Evolutionary conservation across 345 rosid genomes (phyloP).

Genomic region (Dovyalis caffra): DNA sequence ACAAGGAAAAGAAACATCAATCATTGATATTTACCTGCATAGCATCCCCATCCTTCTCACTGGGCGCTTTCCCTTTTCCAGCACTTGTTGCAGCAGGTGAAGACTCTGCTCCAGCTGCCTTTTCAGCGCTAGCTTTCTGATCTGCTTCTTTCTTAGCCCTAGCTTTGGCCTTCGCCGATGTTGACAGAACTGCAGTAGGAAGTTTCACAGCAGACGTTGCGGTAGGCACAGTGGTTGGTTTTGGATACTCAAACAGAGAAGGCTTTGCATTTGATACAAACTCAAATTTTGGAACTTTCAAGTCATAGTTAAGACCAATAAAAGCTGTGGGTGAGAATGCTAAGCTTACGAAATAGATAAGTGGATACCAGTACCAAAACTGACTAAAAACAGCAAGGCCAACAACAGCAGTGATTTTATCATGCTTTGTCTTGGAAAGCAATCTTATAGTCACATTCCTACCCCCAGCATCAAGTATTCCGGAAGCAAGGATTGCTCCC

Average conservation of each 20-base stretch:
- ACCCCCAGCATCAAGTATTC: constrained; percentile 99
- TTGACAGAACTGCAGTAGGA: constrained; percentile 95
- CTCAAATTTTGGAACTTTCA: constrained; percentile 92
- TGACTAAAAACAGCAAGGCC: constrained; percentile 99
- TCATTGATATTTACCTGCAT: constrained; percentile 63
- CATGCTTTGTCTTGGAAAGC: constrained; percentile 95
- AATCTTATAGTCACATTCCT: constrained; percentile 92
- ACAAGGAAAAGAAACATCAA: neutral
- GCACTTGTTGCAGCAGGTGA: constrained; percentile 36
- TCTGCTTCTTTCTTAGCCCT: constrained; percentile 98
- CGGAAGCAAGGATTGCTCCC: constrained; percentile 99
- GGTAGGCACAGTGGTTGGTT: constrained; percentile 80
- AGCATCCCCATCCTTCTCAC: constrained; percentile 84
- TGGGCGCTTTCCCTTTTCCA: constrained; percentile 71
- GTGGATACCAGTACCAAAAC: constrained; percentile 99
- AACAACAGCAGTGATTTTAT: constrained; percentile 90
- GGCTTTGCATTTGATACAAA: constrained; percentile 94
- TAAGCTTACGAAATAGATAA: constrained; percentile 85
- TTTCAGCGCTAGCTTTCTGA: constrained; percentile 73
- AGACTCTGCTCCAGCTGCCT: constrained; percentile 49
- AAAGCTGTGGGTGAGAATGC: constrained; percentile 97
- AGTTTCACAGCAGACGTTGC: constrained; percentile 83
- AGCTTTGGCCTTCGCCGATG: constrained; percentile 96
- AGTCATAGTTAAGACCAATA: constrained; percentile 86
- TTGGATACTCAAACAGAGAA: constrained; percentile 92